These are phyloP conservation scores for Xylariaceae sp. DNA, from an alignment of 2,329 filamentous ascomycete species.

Conservation along the genomic window DNA sequence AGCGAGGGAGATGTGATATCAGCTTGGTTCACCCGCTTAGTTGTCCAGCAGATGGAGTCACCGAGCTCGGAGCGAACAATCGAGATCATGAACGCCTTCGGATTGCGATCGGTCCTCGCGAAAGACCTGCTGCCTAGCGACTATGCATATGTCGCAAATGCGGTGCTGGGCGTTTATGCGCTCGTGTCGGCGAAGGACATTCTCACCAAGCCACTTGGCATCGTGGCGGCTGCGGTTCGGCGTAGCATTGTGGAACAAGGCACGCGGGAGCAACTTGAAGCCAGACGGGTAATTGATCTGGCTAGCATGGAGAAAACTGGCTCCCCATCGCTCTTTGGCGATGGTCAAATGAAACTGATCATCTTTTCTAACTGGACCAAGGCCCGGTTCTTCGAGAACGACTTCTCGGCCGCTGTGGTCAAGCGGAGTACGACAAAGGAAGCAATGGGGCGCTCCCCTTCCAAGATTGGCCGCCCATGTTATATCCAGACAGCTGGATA, in stretches of 20 bases:
- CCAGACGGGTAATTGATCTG: background rate
- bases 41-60: conserved; percentile 23
- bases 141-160: conserved; percentile 23
- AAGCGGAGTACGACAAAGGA: background rate
- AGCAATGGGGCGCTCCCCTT: conserved; percentile 1
- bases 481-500: conserved; percentile 21
- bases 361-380: conserved; percentile 36
- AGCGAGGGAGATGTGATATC: conserved; percentile 46
- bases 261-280: background rate
- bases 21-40: conserved; percentile 39
- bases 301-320: background rate
- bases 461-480: conserved; percentile 15
- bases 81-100: conserved; percentile 38
- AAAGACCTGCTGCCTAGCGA: conserved; percentile 28
- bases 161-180: conserved; percentile 19
- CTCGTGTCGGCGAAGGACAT: conserved; percentile 22
- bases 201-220: conserved; percentile 18
- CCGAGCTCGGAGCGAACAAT: conserved; percentile 28
- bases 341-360: conserved; percentile 24
- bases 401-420: conserved; percentile 35
- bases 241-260: background rate
- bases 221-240: background rate
- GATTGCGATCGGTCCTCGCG: conserved; percentile 31
- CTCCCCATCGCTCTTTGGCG: background rate
- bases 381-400: conserved; percentile 34